phyloP scores from a whole-genome alignment of 2,329 filamentous ascomycete genomes.

The Hirsutella rhossiliensis region DNA sequence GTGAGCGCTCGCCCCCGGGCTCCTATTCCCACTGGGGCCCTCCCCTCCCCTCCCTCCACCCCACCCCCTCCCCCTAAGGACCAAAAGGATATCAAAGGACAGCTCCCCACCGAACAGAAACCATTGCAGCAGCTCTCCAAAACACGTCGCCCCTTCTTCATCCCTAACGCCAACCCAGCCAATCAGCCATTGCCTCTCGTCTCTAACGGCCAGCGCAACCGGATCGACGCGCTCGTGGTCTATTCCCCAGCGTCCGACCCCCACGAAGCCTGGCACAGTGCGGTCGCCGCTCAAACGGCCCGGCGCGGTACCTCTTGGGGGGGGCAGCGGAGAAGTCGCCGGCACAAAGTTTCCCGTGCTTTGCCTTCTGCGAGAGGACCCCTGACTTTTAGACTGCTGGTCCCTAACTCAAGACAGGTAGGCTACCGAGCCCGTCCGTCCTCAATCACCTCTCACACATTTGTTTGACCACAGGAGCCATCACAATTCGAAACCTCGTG shows the following conservation, averaged over 20 bases:
- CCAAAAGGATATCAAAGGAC: slow-evolving; percentile 3
- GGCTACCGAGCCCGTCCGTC: neutral
- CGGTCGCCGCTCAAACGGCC: slow-evolving; percentile 2
- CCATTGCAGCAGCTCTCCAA: neutral
- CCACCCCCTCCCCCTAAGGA: neutral
- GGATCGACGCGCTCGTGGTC: slow-evolving; percentile 1
- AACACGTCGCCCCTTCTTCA: neutral
- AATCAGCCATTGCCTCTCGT: neutral
- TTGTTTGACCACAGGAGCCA: no score
- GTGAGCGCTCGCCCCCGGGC: neutral
- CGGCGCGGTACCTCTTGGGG: slow-evolving; percentile 4
- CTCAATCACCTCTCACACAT: neutral
- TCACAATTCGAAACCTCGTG: no score
- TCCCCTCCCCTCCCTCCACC: neutral
- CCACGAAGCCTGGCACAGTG: slow-evolving; percentile 5
- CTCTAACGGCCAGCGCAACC: neutral
- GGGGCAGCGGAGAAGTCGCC: slow-evolving; percentile 2
- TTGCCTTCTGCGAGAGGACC: neutral
- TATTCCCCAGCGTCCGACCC: neutral
- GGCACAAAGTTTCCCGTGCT: neutral
- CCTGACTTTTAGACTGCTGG: neutral
- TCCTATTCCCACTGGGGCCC: neutral
- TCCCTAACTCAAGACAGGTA: neutral
- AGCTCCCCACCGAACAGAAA: slow-evolving; percentile 2
- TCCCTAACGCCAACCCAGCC: neutral